Conservation (phyloP, 148 eudicot species). For the Camellia lanceoleosa region DNA sequence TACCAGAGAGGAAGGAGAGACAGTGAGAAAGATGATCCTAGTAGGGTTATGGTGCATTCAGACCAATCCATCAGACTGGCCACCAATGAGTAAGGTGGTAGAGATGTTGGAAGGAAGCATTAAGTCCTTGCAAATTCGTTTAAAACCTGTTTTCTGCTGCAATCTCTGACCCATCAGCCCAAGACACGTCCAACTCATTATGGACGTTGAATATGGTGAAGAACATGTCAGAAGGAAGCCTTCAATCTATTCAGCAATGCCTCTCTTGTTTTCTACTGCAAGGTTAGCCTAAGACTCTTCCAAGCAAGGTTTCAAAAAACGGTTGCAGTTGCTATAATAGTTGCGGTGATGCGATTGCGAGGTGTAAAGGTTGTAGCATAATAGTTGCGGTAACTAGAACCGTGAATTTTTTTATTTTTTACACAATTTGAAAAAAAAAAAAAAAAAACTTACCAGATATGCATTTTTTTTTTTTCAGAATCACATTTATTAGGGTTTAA, state of each 20-base stretch:
- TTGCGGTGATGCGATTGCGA: too few species aligned
- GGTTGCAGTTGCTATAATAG: too few species aligned
- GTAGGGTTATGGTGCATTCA: conserved; percentile 45
- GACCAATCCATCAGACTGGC: conserved; percentile 26
- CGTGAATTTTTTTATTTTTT: too few species aligned
- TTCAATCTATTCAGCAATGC: background rate
- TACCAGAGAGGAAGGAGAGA: conserved; percentile 12
- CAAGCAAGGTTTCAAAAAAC: too few species aligned
- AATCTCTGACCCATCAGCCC: background rate
- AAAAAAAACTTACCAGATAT: too few species aligned
- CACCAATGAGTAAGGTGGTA: conserved; percentile 24
- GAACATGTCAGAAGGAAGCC: background rate
- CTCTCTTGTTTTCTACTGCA: too few species aligned
- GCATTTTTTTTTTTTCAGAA: too few species aligned
- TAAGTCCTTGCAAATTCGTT: conserved; percentile 20
- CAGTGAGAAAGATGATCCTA: conserved; percentile 25
- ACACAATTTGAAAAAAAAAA: too few species aligned
- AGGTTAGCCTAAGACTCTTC: too few species aligned
- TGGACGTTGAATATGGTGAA: background rate
- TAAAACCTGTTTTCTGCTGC: conserved; percentile 19
- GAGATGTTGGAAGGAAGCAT: conserved; percentile 34
- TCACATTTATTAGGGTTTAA: too few species aligned
- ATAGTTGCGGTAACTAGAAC: too few species aligned
- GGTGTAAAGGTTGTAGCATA: too few species aligned
- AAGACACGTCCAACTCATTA: background rate